Evolutionary conservation across 108 stramenopile species (phyloP), one percentile per base, ranked within the genome.

Genomic region (Skeletonema tropicum): DNA sequence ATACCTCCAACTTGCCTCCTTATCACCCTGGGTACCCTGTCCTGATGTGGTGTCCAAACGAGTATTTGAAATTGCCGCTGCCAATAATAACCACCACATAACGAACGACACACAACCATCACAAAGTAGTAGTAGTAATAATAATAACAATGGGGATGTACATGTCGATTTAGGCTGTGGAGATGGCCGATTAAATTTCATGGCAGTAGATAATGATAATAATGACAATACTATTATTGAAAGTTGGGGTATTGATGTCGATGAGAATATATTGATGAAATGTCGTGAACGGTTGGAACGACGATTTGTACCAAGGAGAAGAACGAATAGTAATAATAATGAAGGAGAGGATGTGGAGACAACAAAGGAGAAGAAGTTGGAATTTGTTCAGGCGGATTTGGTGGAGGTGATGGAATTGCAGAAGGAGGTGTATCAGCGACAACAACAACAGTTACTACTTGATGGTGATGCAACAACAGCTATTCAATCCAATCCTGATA

Each of bases 111-210:
- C 79, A 29, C 26, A 29, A 29, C 2, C 26, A 29, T 29, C 26
- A 29, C 26, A 29, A 29, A 29, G 26, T 29, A 29, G 26, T 29
- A 29, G 26, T 29, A 29, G 26, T 29, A 29, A 2, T 29, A 29
- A 29, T 2, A 29, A 29, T 2, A 2, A 29, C 1, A 29, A 29
- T 13, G 48, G 79, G 0, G 92, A 90, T 64, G 52, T 79, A n/a
- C 94, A 95, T 64, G 89, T 84, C 12, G 94, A 95, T 66, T 64
- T 95, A 10, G 94, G 94, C 13, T 91, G 83, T 21, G 94, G 94
- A n/a, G 94, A 95, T 71, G 94, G 94, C 7, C 83, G 94, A 17
- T 81, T 93, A 17, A 91, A 91, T 69, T 93, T 93, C 74, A 80
- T 77, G 69, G 90, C 92, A 9, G 72, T 91, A 21, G 86, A 88